Base-by-base conservation (phyloP, 2,329 filamentous ascomycete species). In the Aspergillus hiratsukae region DNA sequence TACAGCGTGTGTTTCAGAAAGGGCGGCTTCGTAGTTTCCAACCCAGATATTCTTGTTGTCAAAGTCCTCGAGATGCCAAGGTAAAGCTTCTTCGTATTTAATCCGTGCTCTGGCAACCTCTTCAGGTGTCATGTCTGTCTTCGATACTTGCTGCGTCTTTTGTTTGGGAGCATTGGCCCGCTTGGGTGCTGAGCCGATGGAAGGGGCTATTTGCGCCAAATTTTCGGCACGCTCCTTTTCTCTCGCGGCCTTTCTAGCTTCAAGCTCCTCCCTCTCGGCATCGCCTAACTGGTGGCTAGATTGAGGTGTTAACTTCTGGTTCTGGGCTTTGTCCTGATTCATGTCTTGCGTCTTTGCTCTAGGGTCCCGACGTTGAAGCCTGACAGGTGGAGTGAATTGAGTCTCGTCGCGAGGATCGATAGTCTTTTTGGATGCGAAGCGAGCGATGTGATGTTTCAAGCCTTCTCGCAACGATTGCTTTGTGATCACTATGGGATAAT, bases 1-100 rank as follows among this genome's bases (percentile, higher is more conserved):
- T 62, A 95, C 87, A 51, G 91, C 90, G 52, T 90, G 87, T 1
- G 79, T 81, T 66, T 93, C 87, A 0, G 93, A 96, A 40, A 97
- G 81, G 19, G 91, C 90, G 27, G 89, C 88, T 66, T 97, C 89
- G 65, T 97, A 97, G 55, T 87, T 89, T 48, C 92, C 94, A 35
- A 94, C 87, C 91, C 92, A 97, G 2, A 90, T 89, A 66, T 96
- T 93, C 72, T 93, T 96, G 61, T 91, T 91, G 67, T 99, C 93
- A 43, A 92, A 95, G 72, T 99, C 94, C 71, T 99, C 94, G 37
- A 99, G 75, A 71, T 97, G 92, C 94, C 94, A 99, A 5, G 94
- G 94, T 51, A 97, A 79, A 3, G 93, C 91, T 73, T 99, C 94
- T 71, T 97, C 94, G 64, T 97, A 99, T 61, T 92, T 83, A 45